Percentiles rank a stretch among this genome's conserved stretches.
Conservation (phyloP, 805 yeast genomes). For the Starmera pachycereana region DNA sequence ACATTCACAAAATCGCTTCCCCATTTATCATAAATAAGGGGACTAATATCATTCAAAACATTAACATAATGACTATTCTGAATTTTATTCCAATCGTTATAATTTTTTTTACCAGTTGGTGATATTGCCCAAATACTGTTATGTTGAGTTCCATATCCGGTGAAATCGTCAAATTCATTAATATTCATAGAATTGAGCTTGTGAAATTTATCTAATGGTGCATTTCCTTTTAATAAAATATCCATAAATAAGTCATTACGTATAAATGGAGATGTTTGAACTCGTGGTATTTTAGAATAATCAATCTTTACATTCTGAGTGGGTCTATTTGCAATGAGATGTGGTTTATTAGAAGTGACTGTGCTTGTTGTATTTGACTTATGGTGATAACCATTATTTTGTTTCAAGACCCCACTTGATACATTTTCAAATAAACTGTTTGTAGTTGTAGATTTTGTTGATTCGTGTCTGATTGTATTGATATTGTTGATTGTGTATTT, state of each 20-base stretch:
- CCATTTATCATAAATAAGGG: too few relatives aligned
- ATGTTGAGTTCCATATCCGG: too few relatives aligned
- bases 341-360: neutral
- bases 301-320: conserved; percentile 1
- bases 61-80: neutral
- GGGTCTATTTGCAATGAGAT: neutral
- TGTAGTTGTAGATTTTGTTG: too few relatives aligned
- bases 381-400: conserved; percentile 1
- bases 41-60: too few relatives aligned
- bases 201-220: conserved; percentile 7
- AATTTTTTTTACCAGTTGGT: neutral
- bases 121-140: neutral
- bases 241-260: conserved; percentile 13
- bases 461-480: too few relatives aligned
- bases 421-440: conserved; percentile 7
- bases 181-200: too few relatives aligned
- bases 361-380: neutral
- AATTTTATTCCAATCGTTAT: neutral
- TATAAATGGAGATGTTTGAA: conserved; percentile 11
- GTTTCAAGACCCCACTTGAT: conserved; percentile 14
- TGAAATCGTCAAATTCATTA: too few relatives aligned
- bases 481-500: too few relatives aligned
- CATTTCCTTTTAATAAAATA: conserved; percentile 12
- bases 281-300: conserved; percentile 10
- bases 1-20: too few relatives aligned